Evolutionary conservation across 2,329 filamentous ascomycete genomes (phyloP), one percentile per base, ranked within the genome.

Genomic region (Chaetothyriales sp.): DNA sequence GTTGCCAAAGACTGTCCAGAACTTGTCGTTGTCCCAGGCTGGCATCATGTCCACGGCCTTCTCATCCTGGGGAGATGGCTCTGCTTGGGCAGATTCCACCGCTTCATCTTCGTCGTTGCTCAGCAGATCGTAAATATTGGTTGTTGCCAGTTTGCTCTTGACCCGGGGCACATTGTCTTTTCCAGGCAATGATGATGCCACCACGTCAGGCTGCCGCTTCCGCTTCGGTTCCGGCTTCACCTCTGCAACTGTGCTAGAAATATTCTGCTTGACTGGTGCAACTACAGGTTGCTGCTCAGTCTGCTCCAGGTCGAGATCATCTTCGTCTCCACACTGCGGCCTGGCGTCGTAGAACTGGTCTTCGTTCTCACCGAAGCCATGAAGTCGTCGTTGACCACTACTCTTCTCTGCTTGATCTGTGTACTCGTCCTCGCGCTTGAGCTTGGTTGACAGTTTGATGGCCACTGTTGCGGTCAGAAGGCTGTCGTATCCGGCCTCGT

Each of bases 401-500:
- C 12, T 15, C 32, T 15, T 15, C 32, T 39, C 32, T 1, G 32
- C 32, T 45, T 36, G 43, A 50, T 48, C 47, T 47, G 53, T 6
- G 61, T 61, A 22, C 63, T 55, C 54, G 63, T 64, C n/a, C n/a
- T 57, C 54, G 51, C 54, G 46, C 46, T 53, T 53, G 44, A 60
- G 47, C 49, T 58, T 63, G 25, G 72, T 67, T 7, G 75, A 72
- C 2, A 81, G 66, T 49, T 73, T 72, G 48, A 81, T 69, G 56
- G 79, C 75, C 22, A 80, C 68, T 50, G 74, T 73, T 2, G 78
- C 79, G 0, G 79, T 79, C 19, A 81, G 66, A 53, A 77, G 70
- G 62, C 77, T 80, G 61, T 82, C 79, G 55, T 76, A 82, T 6
- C 79, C 79, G 15, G 79, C 79, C 64, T 82, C 79, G 52, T 82